Conservation (phyloP, 2,329 filamentous ascomycete species). For the Didymosphaeria variabile region DNA sequence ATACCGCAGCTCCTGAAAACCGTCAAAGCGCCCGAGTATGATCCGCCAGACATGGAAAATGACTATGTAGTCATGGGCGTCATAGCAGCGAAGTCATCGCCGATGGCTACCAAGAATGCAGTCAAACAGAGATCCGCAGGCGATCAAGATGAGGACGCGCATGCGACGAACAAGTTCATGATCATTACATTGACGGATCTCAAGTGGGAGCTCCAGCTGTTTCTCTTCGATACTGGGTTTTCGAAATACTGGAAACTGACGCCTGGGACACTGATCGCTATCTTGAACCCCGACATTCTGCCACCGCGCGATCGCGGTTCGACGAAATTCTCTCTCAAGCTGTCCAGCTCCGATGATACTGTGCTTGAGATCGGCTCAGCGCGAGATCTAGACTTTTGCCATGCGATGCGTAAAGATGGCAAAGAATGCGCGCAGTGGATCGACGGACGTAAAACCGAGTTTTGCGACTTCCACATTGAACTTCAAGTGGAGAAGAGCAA, state of each 20-base stretch:
- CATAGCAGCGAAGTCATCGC: slow-evolving; percentile 86
- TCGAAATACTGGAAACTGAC: slow-evolving; percentile 93
- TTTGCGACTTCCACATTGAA: slow-evolving; percentile 93
- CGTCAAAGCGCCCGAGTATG: slow-evolving; percentile 84
- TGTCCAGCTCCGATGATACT: slow-evolving; percentile 86
- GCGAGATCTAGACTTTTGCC: slow-evolving; percentile 88
- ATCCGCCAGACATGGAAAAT: slow-evolving; percentile 80
- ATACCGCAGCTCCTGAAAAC: slow-evolving; percentile 82
- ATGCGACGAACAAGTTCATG: slow-evolving; percentile 85
- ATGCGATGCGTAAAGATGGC: slow-evolving; percentile 84
- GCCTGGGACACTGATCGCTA: slow-evolving; percentile 88
- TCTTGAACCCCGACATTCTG: slow-evolving; percentile 91
- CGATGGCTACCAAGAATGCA: slow-evolving; percentile 67
- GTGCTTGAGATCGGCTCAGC: slow-evolving; percentile 88
- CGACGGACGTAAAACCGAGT: slow-evolving; percentile 85
- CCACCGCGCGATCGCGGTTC: slow-evolving; percentile 83
- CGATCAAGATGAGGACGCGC: slow-evolving; percentile 59
- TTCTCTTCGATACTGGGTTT: slow-evolving; percentile 90
- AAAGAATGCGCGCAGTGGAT: slow-evolving; percentile 84
- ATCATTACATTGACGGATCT: slow-evolving; percentile 87
- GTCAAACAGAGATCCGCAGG: slow-evolving; percentile 52
- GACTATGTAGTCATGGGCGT: slow-evolving; percentile 92
- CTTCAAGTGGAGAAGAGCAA: slow-evolving; percentile 77
- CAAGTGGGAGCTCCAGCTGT: slow-evolving; percentile 89
- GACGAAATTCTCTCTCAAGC: slow-evolving; percentile 83